Conservation (phyloP, 2,329 filamentous ascomycete genomes). For the Trichoderma sp. region DNA sequence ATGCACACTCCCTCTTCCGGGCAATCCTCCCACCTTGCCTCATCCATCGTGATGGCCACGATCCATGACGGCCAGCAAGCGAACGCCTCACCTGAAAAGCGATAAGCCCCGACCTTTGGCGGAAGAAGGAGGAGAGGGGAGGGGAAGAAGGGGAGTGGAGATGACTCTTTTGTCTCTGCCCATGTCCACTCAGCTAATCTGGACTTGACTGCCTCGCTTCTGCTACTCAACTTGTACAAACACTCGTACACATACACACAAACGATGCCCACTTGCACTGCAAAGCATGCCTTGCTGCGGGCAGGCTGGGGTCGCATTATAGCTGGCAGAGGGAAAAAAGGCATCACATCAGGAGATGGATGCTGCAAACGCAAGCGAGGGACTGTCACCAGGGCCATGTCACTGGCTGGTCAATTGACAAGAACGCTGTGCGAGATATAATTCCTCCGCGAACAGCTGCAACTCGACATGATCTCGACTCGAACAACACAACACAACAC, state of each 20-base stretch:
- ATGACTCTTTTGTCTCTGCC: not conserved
- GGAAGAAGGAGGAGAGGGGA: not conserved
- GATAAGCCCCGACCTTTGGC: constrained; percentile 12
- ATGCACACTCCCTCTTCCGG: constrained; percentile 11
- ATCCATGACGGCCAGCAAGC: constrained; percentile 11
- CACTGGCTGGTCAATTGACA: not conserved
- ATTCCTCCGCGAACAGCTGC: not conserved
- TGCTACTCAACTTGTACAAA: not conserved
- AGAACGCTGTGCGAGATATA: not conserved
- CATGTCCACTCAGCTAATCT: constrained; percentile 2
- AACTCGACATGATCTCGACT: not conserved
- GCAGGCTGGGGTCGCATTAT: not conserved
- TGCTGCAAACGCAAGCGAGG: not conserved
- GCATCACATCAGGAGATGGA: not conserved
- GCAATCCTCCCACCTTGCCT: not conserved
- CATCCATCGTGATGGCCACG: constrained; percentile 12
- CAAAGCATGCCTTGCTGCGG: constrained; percentile 11
- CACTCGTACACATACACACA: not conserved
- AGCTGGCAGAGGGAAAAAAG: not conserved
- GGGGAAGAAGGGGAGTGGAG: not conserved
- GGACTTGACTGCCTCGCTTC: not conserved
- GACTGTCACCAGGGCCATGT: not conserved
- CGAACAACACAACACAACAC: not conserved
- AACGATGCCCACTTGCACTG: not conserved
- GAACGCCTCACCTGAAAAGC: constrained; percentile 20